Evolutionary conservation across 2,329 filamentous ascomycete species (phyloP), one percentile per base, ranked within the genome.

Genomic region (Xylaria sp.): DNA sequence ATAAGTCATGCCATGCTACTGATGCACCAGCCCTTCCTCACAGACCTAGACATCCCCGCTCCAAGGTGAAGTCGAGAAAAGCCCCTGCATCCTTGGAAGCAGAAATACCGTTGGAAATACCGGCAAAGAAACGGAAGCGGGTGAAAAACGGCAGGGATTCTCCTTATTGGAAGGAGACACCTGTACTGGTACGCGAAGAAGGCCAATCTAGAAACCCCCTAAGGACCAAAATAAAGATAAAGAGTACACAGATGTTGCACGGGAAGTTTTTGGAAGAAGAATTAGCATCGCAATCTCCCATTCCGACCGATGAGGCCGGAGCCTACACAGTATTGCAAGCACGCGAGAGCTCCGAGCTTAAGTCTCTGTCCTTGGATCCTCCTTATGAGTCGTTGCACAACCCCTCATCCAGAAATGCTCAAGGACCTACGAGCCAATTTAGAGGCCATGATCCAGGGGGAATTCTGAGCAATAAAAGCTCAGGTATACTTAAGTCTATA

Each of bases 81-180:
- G 6, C n/a, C 4, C 3, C 23, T 5, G 35, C 7, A n/a, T n/a
- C 29, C 5, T 31, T 4, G 41, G 43, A 31, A 19, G 29, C 53
- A 40, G 51, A 61, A 21, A 25, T n/a, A 44, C 25, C 19, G 29
- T 8, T 27, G 19, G 44, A 38, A 35, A 21, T 52, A 61, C 44
- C 46, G 19, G 44, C 21, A 4, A 61, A 49, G 48, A 64, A 62
- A 33, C 55, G 27, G n/a, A 57, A 21, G 35, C 48, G 58, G 35
- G 21, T 17, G 4, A 62, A 60, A 27, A 63, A 58, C 41, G 48
- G 37, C 11, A 55, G n/a, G 17, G 35, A 62, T 43, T 71, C 70
- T 3, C 69, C 67, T 17, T 71, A 68, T 51, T 72, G 67, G 68
- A 21, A 48, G 23, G 48, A 56, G 11, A 29, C 54, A 27, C 23